These are phyloP conservation scores for Zostera marina DNA, from an alignment of 116 monocot species.

Conservation along the genomic window DNA sequence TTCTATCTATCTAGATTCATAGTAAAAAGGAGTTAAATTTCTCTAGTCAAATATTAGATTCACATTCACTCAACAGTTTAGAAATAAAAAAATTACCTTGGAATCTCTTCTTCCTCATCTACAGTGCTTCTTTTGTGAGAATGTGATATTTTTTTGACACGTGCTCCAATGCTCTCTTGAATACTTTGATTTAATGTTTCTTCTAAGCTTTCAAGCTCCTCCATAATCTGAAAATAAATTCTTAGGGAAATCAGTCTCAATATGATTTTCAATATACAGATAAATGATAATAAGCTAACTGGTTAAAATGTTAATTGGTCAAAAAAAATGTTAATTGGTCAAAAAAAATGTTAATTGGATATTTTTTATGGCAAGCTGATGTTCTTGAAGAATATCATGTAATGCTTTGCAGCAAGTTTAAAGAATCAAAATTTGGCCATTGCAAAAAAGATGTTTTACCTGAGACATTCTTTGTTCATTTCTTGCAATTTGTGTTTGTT, in stretches of 20 bases:
- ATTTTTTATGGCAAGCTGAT: no score
- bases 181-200: constrained; percentile 99
- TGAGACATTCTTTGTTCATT: constrained; percentile 89
- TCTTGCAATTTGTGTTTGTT: constrained; percentile 97
- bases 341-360: no score
- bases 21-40: background rate
- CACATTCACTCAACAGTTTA: no score
- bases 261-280: background rate
- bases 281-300: no score
- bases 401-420: no score
- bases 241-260: constrained; percentile 1
- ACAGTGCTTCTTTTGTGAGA: constrained; percentile 29
- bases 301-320: no score
- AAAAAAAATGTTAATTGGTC: no score
- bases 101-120: constrained; percentile 38
- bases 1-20: no score
- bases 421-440: no score
- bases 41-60: background rate
- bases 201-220: constrained; percentile 91
- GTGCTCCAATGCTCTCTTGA: constrained; percentile 82
- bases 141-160: constrained; percentile 24
- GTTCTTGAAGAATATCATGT: no score
- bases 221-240: constrained; percentile 59
- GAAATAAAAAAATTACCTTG: constrained; percentile 32
- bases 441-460: no score